Evolutionary conservation across 139 green algal species (phyloP).

Genomic region (Tetraselmis chui): DNA sequence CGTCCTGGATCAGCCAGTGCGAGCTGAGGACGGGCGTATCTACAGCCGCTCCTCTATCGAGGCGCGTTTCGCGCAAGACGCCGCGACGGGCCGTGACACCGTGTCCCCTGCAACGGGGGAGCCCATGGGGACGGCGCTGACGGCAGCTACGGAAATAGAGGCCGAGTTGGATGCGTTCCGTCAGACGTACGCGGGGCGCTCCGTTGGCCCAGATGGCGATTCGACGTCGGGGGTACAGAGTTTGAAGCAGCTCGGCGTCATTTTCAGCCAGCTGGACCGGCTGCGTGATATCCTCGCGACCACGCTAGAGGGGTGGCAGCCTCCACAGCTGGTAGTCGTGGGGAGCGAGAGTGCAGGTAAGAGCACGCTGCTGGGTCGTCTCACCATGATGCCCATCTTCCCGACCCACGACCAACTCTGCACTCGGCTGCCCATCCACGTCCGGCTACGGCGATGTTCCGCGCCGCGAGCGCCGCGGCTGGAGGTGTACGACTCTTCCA

Average conservation of each 20-base stretch:
- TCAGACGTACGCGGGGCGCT: too few relatives aligned
- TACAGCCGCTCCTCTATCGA: neutral
- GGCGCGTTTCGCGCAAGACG: neutral
- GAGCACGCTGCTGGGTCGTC: slow-evolving; percentile 8
- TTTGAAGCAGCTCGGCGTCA: neutral
- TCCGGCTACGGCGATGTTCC: slow-evolving; percentile 4
- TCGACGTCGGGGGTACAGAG: neutral
- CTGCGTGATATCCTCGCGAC: slow-evolving; percentile 3
- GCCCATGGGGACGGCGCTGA: neutral
- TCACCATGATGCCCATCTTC: slow-evolving; percentile 11
- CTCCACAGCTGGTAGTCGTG: slow-evolving; percentile 1
- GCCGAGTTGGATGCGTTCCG: neutral
- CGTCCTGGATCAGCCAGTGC: neutral
- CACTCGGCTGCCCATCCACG: slow-evolving; percentile 10
- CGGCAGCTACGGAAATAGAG: neutral
- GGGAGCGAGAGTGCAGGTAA: slow-evolving; percentile 3
- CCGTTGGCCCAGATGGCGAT: neutral
- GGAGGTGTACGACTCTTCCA: neutral
- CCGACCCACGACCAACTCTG: neutral
- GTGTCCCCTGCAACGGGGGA: neutral
- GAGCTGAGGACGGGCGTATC: neutral
- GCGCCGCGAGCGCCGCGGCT: neutral
- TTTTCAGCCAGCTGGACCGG: slow-evolving; percentile 3
- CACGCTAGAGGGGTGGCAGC: slow-evolving; percentile 7
- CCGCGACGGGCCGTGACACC: neutral